Evolutionary conservation across 148 eudicot species (phyloP).

Genomic region (Suaeda aralocaspica): DNA sequence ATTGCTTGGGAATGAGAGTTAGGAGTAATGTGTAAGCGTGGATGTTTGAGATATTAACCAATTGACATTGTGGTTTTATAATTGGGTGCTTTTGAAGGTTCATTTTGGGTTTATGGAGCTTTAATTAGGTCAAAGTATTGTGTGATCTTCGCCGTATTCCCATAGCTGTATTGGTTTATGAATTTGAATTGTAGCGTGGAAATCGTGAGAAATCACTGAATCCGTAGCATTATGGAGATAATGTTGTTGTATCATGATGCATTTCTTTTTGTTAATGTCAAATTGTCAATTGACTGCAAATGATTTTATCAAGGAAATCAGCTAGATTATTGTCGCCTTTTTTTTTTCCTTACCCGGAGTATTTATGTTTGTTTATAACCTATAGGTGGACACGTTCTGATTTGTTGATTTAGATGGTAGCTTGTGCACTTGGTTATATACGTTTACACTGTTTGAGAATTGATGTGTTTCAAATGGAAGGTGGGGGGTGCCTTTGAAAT

Average conservation of each 20-base stretch:
- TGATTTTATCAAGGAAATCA: not conserved
- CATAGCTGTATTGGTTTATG: not conserved
- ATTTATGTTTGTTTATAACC: not conserved
- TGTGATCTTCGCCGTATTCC: not conserved
- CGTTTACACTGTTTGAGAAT: too few relatives aligned
- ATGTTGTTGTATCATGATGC: not conserved
- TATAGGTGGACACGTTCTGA: not conserved
- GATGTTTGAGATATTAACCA: too few relatives aligned
- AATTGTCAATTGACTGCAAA: not conserved
- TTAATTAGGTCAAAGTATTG: not conserved
- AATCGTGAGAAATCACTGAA: too few relatives aligned
- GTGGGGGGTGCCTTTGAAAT: not conserved
- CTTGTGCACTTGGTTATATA: not conserved
- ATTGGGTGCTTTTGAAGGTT: not conserved
- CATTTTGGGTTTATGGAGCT: not conserved
- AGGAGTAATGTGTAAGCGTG: too few relatives aligned
- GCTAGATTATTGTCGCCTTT: not conserved
- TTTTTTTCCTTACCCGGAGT: not conserved
- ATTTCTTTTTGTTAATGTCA: not conserved
- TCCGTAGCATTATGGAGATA: not conserved
- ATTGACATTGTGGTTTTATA: not conserved
- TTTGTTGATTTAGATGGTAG: not conserved
- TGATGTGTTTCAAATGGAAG: not conserved
- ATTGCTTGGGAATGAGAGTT: too few relatives aligned
- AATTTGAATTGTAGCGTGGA: not conserved